These are phyloP conservation scores for Camellia granthamiana DNA, from an alignment of 148 eudicot genomes.

Conservation along the genomic window DNA sequence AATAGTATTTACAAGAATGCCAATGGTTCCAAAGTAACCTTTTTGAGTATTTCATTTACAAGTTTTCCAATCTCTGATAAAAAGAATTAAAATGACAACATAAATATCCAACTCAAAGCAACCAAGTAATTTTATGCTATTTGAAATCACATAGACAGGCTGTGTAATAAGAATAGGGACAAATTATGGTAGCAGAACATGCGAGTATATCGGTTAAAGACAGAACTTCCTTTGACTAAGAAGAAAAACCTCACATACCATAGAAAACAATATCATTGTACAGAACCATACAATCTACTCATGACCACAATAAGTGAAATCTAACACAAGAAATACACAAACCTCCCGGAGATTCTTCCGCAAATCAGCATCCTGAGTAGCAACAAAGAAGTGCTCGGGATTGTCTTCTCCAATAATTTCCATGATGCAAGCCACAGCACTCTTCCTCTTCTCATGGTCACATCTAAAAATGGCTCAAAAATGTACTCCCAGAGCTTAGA, in stretches of 20 bases:
- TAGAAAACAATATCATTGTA: not conserved
- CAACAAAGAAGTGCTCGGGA: constrained; percentile 85
- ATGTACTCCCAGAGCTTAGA: not conserved
- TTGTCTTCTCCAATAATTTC: constrained; percentile 71
- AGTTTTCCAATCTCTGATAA: too few species aligned
- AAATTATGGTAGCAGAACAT: too few species aligned
- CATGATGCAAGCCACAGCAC: constrained; percentile 68
- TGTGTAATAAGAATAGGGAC: too few species aligned
- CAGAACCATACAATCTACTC: not conserved
- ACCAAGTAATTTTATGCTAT: not conserved
- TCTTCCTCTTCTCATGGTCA: constrained; percentile 75
- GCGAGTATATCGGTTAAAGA: not conserved
- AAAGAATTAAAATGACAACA: too few species aligned
- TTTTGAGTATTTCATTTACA: too few species aligned
- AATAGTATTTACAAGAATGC: not conserved
- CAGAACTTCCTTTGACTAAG: not conserved
- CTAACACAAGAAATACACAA: constrained; percentile 1
- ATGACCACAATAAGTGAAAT: not conserved
- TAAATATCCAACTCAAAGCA: not conserved
- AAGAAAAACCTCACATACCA: not conserved
- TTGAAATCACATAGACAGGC: not conserved
- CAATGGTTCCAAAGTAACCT: not conserved
- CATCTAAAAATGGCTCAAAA: constrained; percentile 49
- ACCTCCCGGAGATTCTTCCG: constrained; percentile 70
- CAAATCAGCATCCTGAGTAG: constrained; percentile 71